phyloP scores from a whole-genome alignment of 1,284 basidiomycete species.

The Rhodotorula sp. region DNA sequence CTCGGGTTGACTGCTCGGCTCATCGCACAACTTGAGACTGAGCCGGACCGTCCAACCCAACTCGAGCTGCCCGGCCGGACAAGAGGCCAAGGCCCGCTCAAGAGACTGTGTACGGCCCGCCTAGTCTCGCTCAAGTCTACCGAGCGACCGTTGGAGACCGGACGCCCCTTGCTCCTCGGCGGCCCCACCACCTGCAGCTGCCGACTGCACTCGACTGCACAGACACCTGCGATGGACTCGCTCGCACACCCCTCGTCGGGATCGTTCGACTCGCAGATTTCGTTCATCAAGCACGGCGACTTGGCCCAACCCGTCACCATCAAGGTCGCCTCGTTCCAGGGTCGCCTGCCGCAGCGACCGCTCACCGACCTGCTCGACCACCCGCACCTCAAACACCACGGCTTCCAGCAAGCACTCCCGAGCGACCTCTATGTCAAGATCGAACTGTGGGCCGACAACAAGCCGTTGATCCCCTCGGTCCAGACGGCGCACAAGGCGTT shows the following conservation, averaged over 20 bases:
- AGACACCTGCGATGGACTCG: slow-evolving; percentile 8
- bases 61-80: too few relatives aligned
- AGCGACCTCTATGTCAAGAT: slow-evolving; percentile 89
- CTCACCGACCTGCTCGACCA: slow-evolving; percentile 21
- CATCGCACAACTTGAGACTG: too few relatives aligned
- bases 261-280: slow-evolving; percentile 53
- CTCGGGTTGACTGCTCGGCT: too few relatives aligned
- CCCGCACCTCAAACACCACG: slow-evolving; percentile 30
- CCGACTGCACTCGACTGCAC: too few relatives aligned
- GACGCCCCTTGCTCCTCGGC: too few relatives aligned
- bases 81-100: too few relatives aligned
- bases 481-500: slow-evolving; percentile 91
- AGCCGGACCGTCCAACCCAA: too few relatives aligned
- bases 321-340: slow-evolving; percentile 57
- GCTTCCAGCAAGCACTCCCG: slow-evolving; percentile 64
- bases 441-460: slow-evolving; percentile 87
- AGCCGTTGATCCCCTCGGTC: slow-evolving; percentile 83
- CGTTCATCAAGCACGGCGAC: slow-evolving; percentile 82
- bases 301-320: slow-evolving; percentile 81
- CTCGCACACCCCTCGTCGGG: slow-evolving; percentile 8
- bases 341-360: slow-evolving; percentile 11
- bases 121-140: too few relatives aligned
- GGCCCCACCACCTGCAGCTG: too few relatives aligned
- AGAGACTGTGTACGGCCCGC: too few relatives aligned
- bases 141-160: too few relatives aligned